phyloP scores from a whole-genome alignment of 2,329 filamentous ascomycete genomes.

The Paraphaeosphaeria minitans region DNA sequence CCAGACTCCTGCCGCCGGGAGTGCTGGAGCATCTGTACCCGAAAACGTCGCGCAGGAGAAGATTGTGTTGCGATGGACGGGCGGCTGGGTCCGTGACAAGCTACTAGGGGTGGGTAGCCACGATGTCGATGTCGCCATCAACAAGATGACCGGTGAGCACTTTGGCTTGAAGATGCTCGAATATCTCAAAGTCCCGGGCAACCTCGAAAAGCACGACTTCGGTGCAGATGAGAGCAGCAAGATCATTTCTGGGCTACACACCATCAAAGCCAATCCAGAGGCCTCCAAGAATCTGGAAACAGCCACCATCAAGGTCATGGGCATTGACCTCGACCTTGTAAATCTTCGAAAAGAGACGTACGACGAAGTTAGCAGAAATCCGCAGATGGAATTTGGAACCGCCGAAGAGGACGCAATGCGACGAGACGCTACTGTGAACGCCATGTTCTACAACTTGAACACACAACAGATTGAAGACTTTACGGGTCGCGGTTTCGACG shows the following conservation, averaged over 20 bases:
- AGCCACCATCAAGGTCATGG: slow-evolving; percentile 82
- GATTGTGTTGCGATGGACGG: slow-evolving; percentile 70
- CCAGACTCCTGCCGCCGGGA: slow-evolving; percentile 35
- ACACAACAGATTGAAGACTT: slow-evolving; percentile 83
- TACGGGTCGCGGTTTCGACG: slow-evolving; percentile 72
- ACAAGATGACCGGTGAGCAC: slow-evolving; percentile 78
- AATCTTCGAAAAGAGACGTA: slow-evolving; percentile 94
- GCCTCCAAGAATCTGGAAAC: slow-evolving; percentile 97
- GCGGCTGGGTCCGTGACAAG: slow-evolving; percentile 88
- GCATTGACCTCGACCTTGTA: slow-evolving; percentile 89
- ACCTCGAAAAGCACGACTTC: slow-evolving; percentile 65
- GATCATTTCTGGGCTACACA: slow-evolving; percentile 75
- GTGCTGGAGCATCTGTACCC: slow-evolving; percentile 47
- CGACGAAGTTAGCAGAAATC: slow-evolving; percentile 84
- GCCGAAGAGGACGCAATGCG: slow-evolving; percentile 87
- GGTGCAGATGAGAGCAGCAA: slow-evolving; percentile 57
- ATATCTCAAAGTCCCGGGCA: slow-evolving; percentile 67
- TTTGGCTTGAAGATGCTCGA: slow-evolving; percentile 73
- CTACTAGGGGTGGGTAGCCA: slow-evolving; percentile 73
- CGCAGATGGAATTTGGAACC: slow-evolving; percentile 91
- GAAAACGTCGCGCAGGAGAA: slow-evolving; percentile 52
- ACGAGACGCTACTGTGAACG: slow-evolving; percentile 92
- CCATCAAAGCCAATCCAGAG: slow-evolving; percentile 88
- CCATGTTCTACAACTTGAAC: slow-evolving; percentile 92
- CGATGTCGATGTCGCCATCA: slow-evolving; percentile 86